phyloP scores from a whole-genome alignment of 2,329 filamentous ascomycete species.

The Chaetomium sp. region DNA sequence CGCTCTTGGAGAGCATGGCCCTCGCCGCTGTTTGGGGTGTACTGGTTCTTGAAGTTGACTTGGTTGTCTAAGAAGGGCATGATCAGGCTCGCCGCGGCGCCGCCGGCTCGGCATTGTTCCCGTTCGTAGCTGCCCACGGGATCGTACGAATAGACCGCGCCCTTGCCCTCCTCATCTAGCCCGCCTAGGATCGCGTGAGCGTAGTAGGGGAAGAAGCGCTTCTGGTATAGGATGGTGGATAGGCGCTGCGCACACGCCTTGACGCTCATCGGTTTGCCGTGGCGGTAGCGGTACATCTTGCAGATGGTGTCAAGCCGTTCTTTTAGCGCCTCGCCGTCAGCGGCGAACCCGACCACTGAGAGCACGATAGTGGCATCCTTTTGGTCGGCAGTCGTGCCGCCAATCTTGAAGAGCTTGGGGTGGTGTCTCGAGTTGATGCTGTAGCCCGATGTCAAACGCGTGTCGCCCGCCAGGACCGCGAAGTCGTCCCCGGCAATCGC shows the following conservation, averaged over 20 bases:
- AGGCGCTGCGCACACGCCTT: conserved; percentile 91
- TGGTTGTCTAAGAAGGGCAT: conserved; percentile 99
- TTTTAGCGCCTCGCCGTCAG: conserved; percentile 88
- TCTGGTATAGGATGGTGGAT: conserved; percentile 91
- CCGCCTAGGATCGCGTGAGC: conserved; percentile 90
- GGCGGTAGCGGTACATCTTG: conserved; percentile 98
- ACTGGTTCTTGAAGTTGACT: conserved; percentile 99
- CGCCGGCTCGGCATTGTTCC: conserved; percentile 90
- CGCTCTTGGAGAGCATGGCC: conserved; percentile 75
- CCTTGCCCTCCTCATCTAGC: conserved; percentile 88
- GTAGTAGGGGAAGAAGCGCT: conserved; percentile 99
- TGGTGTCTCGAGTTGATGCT: conserved; percentile 97
- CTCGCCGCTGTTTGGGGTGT: conserved; percentile 75
- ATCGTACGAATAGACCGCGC: conserved; percentile 94
- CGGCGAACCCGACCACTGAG: conserved; percentile 91
- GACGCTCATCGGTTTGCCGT: conserved; percentile 92
- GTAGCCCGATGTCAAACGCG: conserved; percentile 90
- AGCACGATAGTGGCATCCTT: conserved; percentile 81
- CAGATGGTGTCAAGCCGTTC: conserved; percentile 90
- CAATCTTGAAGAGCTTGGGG: conserved; percentile 96
- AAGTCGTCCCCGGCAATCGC: conserved; percentile 93
- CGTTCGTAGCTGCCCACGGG: conserved; percentile 96
- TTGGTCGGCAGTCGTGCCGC: conserved; percentile 80
- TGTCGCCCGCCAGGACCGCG: conserved; percentile 94
- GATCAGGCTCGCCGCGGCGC: conserved; percentile 87